phyloP scores from a whole-genome alignment of 2,329 filamentous ascomycete species.

The Sclerotinia nivalis region DNA sequence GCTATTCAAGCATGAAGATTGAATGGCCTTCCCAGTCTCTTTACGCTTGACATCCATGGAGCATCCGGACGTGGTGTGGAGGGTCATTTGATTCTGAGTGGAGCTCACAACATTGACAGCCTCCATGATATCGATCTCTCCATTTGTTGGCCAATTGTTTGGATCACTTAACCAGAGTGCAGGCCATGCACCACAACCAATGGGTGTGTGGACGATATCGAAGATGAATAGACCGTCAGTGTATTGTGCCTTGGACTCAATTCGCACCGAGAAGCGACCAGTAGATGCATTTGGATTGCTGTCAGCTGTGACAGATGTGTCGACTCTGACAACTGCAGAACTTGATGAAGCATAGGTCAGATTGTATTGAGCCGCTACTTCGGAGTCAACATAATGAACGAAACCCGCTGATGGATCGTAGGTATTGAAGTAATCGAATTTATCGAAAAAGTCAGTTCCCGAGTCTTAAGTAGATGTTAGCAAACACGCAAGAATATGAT shows the following conservation, averaged over 20 bases:
- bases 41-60: constrained; percentile 45
- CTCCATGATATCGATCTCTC: constrained; percentile 59
- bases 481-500: neutral
- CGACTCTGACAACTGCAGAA: constrained; percentile 60
- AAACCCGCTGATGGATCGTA: constrained; percentile 49
- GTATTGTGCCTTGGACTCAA: constrained; percentile 58
- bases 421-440: constrained; percentile 48
- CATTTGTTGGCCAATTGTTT: constrained; percentile 59
- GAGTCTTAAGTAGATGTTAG: constrained; percentile 35
- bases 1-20: constrained; percentile 48
- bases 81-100: constrained; percentile 47
- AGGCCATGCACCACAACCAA: constrained; percentile 54
- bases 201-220: constrained; percentile 61
- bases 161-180: constrained; percentile 65
- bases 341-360: constrained; percentile 59
- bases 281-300: constrained; percentile 57
- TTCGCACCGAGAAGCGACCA: constrained; percentile 48
- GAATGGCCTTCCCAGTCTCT: constrained; percentile 52
- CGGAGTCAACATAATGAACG: constrained; percentile 47
- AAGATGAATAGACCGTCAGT: constrained; percentile 56
- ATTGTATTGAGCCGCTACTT: constrained; percentile 48
- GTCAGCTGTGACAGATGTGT: constrained; percentile 55
- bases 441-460: constrained; percentile 47
- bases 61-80: constrained; percentile 51
- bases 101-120: constrained; percentile 48